Evolutionary conservation across 2,329 filamentous ascomycete species (phyloP), one percentile per base, ranked within the genome.

Genomic region (Aspergillus spinulosporus): DNA sequence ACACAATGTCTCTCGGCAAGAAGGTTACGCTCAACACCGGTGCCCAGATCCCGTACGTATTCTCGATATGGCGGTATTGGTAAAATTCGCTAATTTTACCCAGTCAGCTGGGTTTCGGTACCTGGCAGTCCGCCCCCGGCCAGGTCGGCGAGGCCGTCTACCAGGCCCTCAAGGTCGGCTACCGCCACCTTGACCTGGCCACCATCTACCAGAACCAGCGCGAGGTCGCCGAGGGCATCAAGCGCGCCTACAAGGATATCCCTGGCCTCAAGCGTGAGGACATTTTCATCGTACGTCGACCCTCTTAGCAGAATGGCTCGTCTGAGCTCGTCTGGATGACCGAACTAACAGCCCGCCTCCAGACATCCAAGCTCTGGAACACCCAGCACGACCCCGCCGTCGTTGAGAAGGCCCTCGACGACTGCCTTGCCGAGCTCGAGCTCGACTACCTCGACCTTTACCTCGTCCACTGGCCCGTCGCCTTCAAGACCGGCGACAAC

Each of bases 331-430:
- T 14, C 14, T 8, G 2, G 34, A 36, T 36, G 34, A 42, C 5
- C 7, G 21, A 21, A 7, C 57, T 64, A 44, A 62, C 45, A 28
- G 14, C 7, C 21, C 39, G 6, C n/a, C 21, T 49, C 1, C 49
- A 74, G 72, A 85, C 83, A n/a, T 80, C 79, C 60, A 87, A 87
- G 73, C 74, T 86, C 9, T 86, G 82, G 83, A 84, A 84, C 72
- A 71, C 64, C 64, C 70, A 74, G 64, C 81, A 83, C 66, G 69
- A 73, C 58, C 76, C 78, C 7, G 74, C 81, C 50, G 76, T 80
- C 54, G 79, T 84, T 29, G 79, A 80, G 67, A 70, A 73, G 48
- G 76, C 78, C 5, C 68, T 84, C 9, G 76, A 83, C 57, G 72
- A 74, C 55, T 80, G 79, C 2, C 72, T 84, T 31, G 71, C 75